Evolutionary conservation across 306 rosid species (phyloP).

Genomic region (Pachyrhizus erosus): DNA sequence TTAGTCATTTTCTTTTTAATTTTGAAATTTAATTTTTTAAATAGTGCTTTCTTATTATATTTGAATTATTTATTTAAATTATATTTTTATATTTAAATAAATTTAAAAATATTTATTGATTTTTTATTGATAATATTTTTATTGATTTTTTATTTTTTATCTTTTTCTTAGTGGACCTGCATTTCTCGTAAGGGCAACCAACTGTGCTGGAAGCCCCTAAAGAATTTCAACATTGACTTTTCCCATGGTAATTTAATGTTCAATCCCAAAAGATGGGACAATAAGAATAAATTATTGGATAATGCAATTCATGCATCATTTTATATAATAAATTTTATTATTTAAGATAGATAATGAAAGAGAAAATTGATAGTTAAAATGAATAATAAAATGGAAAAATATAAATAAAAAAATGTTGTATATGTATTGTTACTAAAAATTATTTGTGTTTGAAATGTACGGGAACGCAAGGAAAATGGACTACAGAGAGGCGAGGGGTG

Average conservation of each 20-base stretch:
- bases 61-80: neutral
- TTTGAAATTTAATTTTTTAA: no score
- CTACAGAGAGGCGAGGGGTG: conserved; percentile 1
- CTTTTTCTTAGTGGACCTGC: neutral
- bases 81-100: neutral
- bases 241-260: conserved; percentile 10
- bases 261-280: conserved; percentile 25
- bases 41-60: neutral
- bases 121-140: neutral
- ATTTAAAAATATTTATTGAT: neutral
- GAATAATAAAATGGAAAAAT: neutral
- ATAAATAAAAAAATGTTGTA: neutral
- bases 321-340: neutral
- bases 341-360: neutral
- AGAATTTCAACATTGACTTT: conserved; percentile 24
- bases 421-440: neutral
- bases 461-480: conserved; percentile 33
- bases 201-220: neutral
- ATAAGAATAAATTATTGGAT: neutral
- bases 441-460: conserved; percentile 22
- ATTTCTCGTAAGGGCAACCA: neutral
- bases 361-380: neutral
- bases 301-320: neutral
- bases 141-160: no score
- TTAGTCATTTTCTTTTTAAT: no score